phyloP scores from a whole-genome alignment of 1,284 basidiomycete species.

The Trichosporon faecale region DNA sequence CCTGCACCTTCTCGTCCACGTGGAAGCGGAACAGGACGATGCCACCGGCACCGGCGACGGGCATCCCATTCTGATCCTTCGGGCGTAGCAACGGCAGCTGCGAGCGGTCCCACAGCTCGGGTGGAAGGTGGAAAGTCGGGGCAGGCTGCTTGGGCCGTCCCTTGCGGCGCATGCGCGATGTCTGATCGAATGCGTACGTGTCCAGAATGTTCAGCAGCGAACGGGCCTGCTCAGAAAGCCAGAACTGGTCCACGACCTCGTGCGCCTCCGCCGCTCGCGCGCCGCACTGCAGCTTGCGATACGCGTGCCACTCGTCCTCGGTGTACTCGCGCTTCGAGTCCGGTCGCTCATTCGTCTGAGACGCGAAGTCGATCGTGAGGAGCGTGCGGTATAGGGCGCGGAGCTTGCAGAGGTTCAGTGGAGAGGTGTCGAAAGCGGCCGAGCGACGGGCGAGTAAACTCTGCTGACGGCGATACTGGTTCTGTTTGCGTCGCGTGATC shows the following conservation, averaged over 20 bases:
- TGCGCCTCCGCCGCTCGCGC: slow-evolving; percentile 36
- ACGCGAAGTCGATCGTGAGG: slow-evolving; percentile 48
- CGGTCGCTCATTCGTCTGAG: slow-evolving; percentile 43
- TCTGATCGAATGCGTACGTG: slow-evolving; percentile 37
- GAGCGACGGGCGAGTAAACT: slow-evolving; percentile 44
- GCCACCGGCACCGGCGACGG: slow-evolving; percentile 33
- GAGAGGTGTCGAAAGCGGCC: slow-evolving; percentile 45
- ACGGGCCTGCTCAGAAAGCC: slow-evolving; percentile 39
- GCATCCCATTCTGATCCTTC: slow-evolving; percentile 41
- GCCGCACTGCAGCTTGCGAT: slow-evolving; percentile 38
- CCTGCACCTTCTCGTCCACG: slow-evolving; percentile 42
- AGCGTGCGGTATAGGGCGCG: slow-evolving; percentile 48
- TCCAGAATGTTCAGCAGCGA: slow-evolving; percentile 40
- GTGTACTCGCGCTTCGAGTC: slow-evolving; percentile 44
- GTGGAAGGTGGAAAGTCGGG: slow-evolving; percentile 47
- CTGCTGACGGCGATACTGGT: slow-evolving; percentile 50
- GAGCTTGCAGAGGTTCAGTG: slow-evolving; percentile 44
- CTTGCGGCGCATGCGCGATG: slow-evolving; percentile 34
- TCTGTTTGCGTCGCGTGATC: slow-evolving; percentile 45
- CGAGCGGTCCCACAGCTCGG: slow-evolving; percentile 40
- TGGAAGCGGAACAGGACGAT: slow-evolving; percentile 49
- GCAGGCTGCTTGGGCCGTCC: slow-evolving; percentile 47
- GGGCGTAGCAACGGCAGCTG: slow-evolving; percentile 37
- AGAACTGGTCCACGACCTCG: slow-evolving; percentile 48
- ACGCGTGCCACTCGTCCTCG: slow-evolving; percentile 46